Base-by-base conservation (phyloP, 805 yeast genomes). In the Komagataella kurtzmanii region DNA sequence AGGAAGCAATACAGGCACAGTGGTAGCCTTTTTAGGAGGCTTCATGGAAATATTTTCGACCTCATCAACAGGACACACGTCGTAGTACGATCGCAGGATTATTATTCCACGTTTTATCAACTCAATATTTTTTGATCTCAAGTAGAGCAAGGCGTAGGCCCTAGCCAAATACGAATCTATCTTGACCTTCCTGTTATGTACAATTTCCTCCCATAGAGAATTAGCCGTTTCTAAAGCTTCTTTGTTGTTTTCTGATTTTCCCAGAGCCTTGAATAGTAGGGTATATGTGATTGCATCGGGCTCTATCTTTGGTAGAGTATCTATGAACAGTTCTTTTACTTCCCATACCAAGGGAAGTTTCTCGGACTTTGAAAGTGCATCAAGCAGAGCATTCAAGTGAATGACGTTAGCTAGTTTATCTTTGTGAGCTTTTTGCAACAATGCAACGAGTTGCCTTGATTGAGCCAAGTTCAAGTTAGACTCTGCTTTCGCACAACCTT, bases 321-420 rank as follows among this genome's bases (percentile, higher is more conserved):
- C 57, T 49, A 14, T 57, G 51, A 64, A 52, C 1, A 57, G 58
- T 6, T 73, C 69, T 54, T 66, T 71, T 4, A 76, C 55, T n/a
- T 67, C 60, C 47, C 74, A 61, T 0, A 73, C 72, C 10, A 61
- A 55, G 0, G 65, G 65, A 10, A 69, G 63, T 52, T 73, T 71
- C 5, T 55, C 58, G 36, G 76, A 69, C 50, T 68, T 70, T 49
- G 74, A 57, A 24, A 77, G 55, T 0, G 79, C 77, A 24, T 69
- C 64, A 50, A 78, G 57, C 0, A 70, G 72, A 23, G 81, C 66
- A 57, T 77, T 78, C 17, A 72, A 65, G 56, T 74, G 78, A 6
- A 67, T 69, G 18, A 63, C 62, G 30, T 73, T 69, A 7, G 73
- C 55, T 4, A 59, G 56, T 3, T 61, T 51, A n/a, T 60, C 64